phyloP scores from a whole-genome alignment of 768 basidiomycete genomes.

The Saitozyma podzolica region DNA sequence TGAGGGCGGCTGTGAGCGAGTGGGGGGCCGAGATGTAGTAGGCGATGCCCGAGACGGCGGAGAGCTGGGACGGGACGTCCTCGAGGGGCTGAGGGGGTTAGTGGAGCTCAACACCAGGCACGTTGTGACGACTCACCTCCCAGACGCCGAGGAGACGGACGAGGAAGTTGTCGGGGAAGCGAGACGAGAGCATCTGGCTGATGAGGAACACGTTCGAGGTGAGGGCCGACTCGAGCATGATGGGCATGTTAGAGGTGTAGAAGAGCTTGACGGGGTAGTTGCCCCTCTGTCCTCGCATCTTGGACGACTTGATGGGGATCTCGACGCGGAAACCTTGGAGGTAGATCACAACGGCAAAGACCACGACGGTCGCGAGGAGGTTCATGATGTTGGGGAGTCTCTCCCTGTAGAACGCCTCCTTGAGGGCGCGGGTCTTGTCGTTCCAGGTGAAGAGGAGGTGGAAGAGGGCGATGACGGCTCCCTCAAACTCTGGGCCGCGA shows the following conservation, averaged over 20 bases:
- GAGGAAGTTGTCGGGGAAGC: conserved; percentile 88
- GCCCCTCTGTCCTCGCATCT: conserved; percentile 93
- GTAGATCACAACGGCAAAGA: conserved; percentile 96
- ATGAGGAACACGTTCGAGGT: conserved; percentile 94
- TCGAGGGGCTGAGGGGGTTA: conserved; percentile 70
- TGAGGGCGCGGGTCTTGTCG: conserved; percentile 93
- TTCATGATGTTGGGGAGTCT: conserved; percentile 98
- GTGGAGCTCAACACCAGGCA: not conserved
- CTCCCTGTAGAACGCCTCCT: conserved; percentile 98
- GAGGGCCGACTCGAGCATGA: conserved; percentile 94
- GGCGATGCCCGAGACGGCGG: conserved; percentile 83
- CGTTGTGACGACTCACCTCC: conserved; percentile 70
- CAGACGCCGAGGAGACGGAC: conserved; percentile 91
- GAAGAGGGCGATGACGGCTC: conserved; percentile 93
- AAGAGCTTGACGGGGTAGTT: conserved; percentile 97
- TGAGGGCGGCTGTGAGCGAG: conserved; percentile 78
- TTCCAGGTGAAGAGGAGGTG: conserved; percentile 97
- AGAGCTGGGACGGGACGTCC: conserved; percentile 81
- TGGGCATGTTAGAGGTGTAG: conserved; percentile 99
- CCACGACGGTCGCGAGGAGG: conserved; percentile 82
- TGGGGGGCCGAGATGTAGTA: conserved; percentile 99
- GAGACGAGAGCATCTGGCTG: conserved; percentile 87
- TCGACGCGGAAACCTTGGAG: conserved; percentile 98
- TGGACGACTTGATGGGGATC: conserved; percentile 95
- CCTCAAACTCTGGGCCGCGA: conserved; percentile 96